Conservation (phyloP, 2,329 filamentous ascomycete species). For the Ceratocystis huliohia region DNA sequence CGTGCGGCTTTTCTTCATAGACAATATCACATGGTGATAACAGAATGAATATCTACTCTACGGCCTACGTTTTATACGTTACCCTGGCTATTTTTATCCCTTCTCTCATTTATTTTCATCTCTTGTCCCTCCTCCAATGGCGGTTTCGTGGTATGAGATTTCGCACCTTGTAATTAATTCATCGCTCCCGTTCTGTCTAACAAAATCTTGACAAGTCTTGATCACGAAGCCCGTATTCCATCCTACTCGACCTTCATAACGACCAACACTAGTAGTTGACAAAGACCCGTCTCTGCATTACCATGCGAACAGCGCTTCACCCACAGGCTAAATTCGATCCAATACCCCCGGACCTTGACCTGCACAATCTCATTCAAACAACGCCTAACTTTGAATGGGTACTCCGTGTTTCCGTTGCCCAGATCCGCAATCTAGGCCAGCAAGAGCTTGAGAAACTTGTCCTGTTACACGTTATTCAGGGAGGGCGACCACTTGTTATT, state of each 20-base stretch:
- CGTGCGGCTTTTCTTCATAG: not conserved
- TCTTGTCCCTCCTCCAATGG: too few relatives aligned
- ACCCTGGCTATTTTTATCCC: too few relatives aligned
- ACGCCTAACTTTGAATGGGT: slow-evolving; percentile 81
- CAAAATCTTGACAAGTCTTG: too few relatives aligned
- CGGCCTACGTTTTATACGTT: too few relatives aligned
- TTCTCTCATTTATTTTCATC: too few relatives aligned
- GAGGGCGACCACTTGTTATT: slow-evolving; percentile 79
- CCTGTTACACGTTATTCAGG: slow-evolving; percentile 65
- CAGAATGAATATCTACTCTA: too few relatives aligned
- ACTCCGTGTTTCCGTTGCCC: slow-evolving; percentile 62
- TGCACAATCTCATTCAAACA: slow-evolving; percentile 60
- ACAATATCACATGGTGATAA: not conserved
- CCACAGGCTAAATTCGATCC: slow-evolving; percentile 86
- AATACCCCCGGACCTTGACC: slow-evolving; percentile 72
- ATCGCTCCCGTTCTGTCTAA: too few relatives aligned
- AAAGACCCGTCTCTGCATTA: slow-evolving; percentile 23
- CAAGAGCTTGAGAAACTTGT: slow-evolving; percentile 79
- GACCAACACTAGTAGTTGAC: not conserved
- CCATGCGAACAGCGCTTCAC: slow-evolving; percentile 62
- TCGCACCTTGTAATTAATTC: too few relatives aligned
- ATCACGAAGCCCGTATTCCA: not conserved
- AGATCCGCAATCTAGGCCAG: slow-evolving; percentile 63
- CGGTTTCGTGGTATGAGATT: too few relatives aligned
- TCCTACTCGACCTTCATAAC: not conserved